A percentile compares a stretch with the other conserved stretches of the same genome.
phyloP scores from a whole-genome alignment of 148 eudicot species.

The Oxyria digyna region DNA sequence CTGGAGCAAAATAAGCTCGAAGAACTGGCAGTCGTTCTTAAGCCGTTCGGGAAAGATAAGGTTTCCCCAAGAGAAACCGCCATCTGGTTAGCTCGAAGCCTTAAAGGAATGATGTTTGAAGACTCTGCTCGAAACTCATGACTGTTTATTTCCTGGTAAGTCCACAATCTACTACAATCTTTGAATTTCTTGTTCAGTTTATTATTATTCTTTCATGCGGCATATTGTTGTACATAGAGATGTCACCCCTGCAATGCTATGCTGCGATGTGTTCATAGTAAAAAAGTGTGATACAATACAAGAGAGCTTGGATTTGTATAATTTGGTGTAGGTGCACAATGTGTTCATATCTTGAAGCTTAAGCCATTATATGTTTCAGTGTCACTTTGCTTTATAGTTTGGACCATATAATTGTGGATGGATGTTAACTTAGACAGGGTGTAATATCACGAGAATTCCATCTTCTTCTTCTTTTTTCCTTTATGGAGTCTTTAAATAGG shows the following conservation, averaged over 20 bases:
- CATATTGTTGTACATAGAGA: constrained; percentile 37
- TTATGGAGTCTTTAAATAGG: background rate
- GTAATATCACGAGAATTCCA: background rate
- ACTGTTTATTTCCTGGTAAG: constrained; percentile 16
- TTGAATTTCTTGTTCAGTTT: constrained; percentile 3
- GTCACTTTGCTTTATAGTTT: background rate
- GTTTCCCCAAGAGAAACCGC: constrained; percentile 99
- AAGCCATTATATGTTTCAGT: background rate
- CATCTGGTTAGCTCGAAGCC: constrained; percentile 77
- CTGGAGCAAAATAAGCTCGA: constrained; percentile 77
- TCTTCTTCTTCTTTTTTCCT: background rate
- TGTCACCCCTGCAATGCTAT: constrained; percentile 1
- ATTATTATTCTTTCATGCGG: constrained; percentile 38
- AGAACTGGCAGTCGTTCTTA: constrained; percentile 77
- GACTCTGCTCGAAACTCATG: constrained; percentile 43
- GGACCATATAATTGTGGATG: background rate
- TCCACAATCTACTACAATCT: background rate
- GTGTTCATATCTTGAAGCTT: background rate
- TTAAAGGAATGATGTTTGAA: constrained; percentile 79
- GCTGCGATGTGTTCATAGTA: constrained; percentile 5
- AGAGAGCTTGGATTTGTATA: background rate
- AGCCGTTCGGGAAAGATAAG: constrained; percentile 88
- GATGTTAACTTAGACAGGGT: background rate
- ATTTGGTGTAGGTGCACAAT: background rate
- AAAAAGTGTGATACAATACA: background rate